Evolutionary conservation across 805 yeast genomes (phyloP).

Genomic region (Starmera dryadoides): DNA sequence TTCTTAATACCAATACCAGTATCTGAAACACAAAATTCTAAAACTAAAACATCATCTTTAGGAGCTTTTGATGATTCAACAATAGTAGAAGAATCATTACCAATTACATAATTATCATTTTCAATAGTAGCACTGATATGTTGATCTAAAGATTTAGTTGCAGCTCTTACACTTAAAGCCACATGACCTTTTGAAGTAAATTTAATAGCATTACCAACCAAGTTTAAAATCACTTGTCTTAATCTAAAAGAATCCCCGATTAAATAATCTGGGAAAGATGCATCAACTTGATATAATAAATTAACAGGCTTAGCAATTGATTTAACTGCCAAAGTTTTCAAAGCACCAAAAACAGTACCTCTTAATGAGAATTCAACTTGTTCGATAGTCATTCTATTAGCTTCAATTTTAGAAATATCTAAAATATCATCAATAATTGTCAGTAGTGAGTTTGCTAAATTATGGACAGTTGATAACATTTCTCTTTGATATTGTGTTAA

Average conservation of each 20-base stretch:
- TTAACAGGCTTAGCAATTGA: slow-evolving; percentile 78
- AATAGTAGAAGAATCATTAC: slow-evolving; percentile 21
- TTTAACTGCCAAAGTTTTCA: slow-evolving; percentile 77
- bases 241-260: slow-evolving; percentile 80
- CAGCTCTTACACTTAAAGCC: slow-evolving; percentile 59
- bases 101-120: slow-evolving; percentile 14
- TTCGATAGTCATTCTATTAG: slow-evolving; percentile 83
- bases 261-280: slow-evolving; percentile 74
- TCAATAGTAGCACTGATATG: slow-evolving; percentile 36
- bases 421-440: slow-evolving; percentile 80
- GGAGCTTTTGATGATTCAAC: slow-evolving; percentile 4
- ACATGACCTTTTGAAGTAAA: slow-evolving; percentile 75
- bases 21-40: slow-evolving; percentile 83
- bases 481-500: slow-evolving; percentile 82
- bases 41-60: slow-evolving; percentile 33
- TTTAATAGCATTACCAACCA: slow-evolving; percentile 81
- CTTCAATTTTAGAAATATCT: slow-evolving; percentile 84
- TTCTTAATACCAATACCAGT: slow-evolving; percentile 87
- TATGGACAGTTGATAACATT: slow-evolving; percentile 79
- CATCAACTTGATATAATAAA: slow-evolving; percentile 69
- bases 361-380: slow-evolving; percentile 74
- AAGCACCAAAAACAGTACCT: slow-evolving; percentile 79
- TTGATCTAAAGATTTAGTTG: slow-evolving; percentile 11
- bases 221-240: slow-evolving; percentile 71
- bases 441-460: slow-evolving; percentile 70